Base-by-base conservation (phyloP, 306 rosid genomes). In the Cajanus cajan region DNA sequence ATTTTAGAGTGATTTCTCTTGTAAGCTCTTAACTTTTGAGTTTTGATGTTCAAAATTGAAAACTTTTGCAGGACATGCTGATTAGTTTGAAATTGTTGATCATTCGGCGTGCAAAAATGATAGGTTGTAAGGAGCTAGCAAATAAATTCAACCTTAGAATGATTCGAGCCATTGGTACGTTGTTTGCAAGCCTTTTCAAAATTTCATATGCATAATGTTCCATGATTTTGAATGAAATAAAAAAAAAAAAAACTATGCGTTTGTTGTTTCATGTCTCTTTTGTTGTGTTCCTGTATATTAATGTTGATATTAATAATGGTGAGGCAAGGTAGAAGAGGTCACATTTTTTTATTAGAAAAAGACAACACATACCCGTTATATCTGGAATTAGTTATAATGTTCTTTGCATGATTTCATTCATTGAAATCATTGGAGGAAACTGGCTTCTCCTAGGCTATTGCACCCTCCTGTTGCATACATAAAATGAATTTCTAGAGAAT, bases 131-230 rank as follows among this genome's bases (percentile, higher is more conserved):
- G 9, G 79, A 77, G 55, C 86, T 92, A 37, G 92, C 89, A 2
- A 15, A 83, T 33, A 89, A 83, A 66, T 94, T 92, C 70, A 86
- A 89, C 78, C 82, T 92, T 64, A 90, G 87, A 80, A 81, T 82
- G 74, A 84, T 94, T 83, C 91, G 94, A 64, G 92, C 96, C 57
- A 81, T 94, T 69, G 98, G 98, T 90, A 88, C 85, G 87, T 59
- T 36, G 90, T 88, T 83, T 87, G 41, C 12, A 2, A 69, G 25
- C 55, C 37, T 51, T 77, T 8, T 50, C 14, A 37, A 66, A 18
- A 4, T 12, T 69, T 54, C 15, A 28, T n/a, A 39, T 75, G 47
- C 6, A n/a, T 41, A 67, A 14, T 57, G 33, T 55, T 76, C 25
- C 65, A 51, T 50, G 33, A 55, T 45, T 34, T 43, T 70, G 70